Evolutionary conservation across 345 rosid species (phyloP).

Genomic region (Eucalyptus polybractea): DNA sequence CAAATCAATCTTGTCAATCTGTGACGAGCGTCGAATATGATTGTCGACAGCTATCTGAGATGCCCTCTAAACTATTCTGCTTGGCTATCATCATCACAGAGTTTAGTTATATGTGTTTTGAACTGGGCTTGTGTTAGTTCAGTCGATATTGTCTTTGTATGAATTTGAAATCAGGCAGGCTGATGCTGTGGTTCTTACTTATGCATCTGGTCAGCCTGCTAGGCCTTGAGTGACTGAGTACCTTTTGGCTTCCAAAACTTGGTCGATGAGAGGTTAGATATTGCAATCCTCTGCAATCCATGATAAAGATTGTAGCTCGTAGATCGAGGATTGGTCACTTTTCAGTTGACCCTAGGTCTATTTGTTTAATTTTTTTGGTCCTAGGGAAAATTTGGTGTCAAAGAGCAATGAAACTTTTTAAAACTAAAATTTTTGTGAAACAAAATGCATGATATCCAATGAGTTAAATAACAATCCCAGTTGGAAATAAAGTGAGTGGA

Average conservation of each 20-base stretch:
- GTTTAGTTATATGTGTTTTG: background rate
- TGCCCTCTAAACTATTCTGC: background rate
- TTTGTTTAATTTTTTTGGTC: background rate
- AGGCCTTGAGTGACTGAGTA: slow-evolving; percentile 51
- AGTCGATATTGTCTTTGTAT: background rate
- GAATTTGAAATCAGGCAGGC: slow-evolving; percentile 28
- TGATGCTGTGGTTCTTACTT: slow-evolving; percentile 70
- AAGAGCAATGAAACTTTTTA: background rate
- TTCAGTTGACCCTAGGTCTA: background rate
- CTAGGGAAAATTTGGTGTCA: background rate
- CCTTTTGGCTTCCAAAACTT: slow-evolving; percentile 71
- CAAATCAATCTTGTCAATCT: background rate
- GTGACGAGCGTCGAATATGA: slow-evolving; percentile 49
- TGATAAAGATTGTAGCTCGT: background rate
- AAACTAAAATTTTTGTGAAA: background rate
- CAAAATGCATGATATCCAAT: background rate
- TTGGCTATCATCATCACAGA: background rate
- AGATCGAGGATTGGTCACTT: background rate
- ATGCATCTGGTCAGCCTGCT: slow-evolving; percentile 43
- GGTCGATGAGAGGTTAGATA: slow-evolving; percentile 31
- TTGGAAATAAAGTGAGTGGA: background rate
- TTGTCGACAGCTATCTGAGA: slow-evolving; percentile 77
- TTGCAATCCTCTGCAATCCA: background rate
- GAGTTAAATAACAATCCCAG: background rate
- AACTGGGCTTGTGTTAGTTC: background rate